These are phyloP conservation scores for Diplodia scrobiculata DNA, from an alignment of 2,329 filamentous ascomycete species.

Conservation along the genomic window DNA sequence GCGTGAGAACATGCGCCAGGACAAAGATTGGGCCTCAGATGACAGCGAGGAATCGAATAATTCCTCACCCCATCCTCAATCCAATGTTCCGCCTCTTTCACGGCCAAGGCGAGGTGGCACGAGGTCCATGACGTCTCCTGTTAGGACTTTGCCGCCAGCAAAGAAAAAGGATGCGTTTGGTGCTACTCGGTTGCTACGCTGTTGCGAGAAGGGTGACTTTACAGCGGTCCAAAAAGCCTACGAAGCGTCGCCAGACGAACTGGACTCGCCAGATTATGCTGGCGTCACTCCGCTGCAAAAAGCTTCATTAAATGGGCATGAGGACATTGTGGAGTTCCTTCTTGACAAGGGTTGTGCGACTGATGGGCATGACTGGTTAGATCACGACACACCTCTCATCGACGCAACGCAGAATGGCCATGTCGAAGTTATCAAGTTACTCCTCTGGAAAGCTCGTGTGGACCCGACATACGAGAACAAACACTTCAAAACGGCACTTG, in stretches of 20 bases:
- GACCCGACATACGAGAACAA: conserved; percentile 89
- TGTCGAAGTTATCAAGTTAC: conserved; percentile 78
- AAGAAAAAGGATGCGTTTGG: conserved; percentile 91
- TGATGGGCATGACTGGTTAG: conserved; percentile 53
- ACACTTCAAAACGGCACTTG: conserved; percentile 88
- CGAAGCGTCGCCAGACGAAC: conserved; percentile 77
- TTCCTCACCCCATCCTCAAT: conserved; percentile 42
- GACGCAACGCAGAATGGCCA: conserved; percentile 97
- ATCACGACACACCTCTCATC: conserved; percentile 84
- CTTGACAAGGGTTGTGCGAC: conserved; percentile 82
- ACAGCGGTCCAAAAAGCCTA: conserved; percentile 74
- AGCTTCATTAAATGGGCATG: conserved; percentile 81
- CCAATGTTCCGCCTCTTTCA: conserved; percentile 51
- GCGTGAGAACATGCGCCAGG: conserved; percentile 39
- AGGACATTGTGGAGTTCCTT: conserved; percentile 82
- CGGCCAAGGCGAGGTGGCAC: conserved; percentile 58
- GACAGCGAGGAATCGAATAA: conserved; percentile 31
- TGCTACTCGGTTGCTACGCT: conserved; percentile 84
- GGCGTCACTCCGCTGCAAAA: conserved; percentile 97
- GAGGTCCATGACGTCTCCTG: conserved; percentile 57
- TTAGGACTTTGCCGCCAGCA: conserved; percentile 69
- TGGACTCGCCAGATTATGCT: conserved; percentile 89
- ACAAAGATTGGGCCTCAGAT: conserved; percentile 38
- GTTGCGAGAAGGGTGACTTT: conserved; percentile 82
- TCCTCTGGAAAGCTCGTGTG: conserved; percentile 77